Percentiles rank a stretch among this genome's conserved stretches.
These are phyloP conservation scores for Exophiala calicioides DNA, from an alignment of 2,329 filamentous ascomycete species.

Conservation along the genomic window DNA sequence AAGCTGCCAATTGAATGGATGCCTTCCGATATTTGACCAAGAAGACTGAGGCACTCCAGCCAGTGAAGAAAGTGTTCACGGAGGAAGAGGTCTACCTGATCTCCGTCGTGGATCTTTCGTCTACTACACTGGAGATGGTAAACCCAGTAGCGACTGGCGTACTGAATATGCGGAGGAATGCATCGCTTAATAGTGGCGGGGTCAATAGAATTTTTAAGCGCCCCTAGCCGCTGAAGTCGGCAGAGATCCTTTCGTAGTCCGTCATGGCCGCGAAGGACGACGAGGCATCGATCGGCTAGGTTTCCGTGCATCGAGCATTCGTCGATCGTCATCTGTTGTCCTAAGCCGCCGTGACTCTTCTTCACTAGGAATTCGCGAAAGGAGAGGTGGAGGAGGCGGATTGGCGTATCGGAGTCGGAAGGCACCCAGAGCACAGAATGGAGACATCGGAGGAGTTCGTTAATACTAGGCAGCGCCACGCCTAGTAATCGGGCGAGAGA, in stretches of 20 bases:
- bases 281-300: not conserved
- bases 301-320: not conserved
- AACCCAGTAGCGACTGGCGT: conserved; percentile 26
- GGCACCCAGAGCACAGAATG: not conserved
- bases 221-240: not conserved
- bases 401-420: not conserved
- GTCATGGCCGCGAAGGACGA: not conserved
- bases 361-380: not conserved
- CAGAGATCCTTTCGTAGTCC: not conserved
- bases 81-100: conserved; percentile 23
- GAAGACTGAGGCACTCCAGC: conserved; percentile 33
- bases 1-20: conserved; percentile 26
- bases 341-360: too few species aligned
- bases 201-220: not conserved
- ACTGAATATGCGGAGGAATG: not conserved
- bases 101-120: conserved; percentile 3
- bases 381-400: not conserved
- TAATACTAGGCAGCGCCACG: too few species aligned
- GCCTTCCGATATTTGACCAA: conserved; percentile 28
- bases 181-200: not conserved
- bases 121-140: conserved; percentile 31
- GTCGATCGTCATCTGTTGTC: not conserved
- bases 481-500: not conserved
- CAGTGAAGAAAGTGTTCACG: conserved; percentile 32
- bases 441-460: not conserved